These are phyloP conservation scores for Boletus tomentosulus DNA, from an alignment of 768 basidiomycete genomes.

Conservation along the genomic window DNA sequence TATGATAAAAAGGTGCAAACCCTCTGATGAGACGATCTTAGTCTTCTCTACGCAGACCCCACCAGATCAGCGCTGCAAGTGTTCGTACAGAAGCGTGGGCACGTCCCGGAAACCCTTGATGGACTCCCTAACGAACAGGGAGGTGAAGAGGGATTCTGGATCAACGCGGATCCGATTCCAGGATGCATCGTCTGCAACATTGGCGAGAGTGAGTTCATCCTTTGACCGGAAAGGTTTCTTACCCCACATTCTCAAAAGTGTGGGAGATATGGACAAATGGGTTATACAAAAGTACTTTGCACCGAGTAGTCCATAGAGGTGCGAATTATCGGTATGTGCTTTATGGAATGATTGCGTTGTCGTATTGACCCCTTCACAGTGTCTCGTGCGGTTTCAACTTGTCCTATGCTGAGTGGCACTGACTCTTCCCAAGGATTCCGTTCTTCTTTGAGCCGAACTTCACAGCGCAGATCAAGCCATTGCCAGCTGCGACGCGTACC, in stretches of 20 bases:
- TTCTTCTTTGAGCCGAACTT: conserved; percentile 96
- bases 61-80: conserved; percentile 82
- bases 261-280: conserved; percentile 93
- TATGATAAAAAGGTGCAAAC: background rate
- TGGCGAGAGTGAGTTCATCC: conserved; percentile 67
- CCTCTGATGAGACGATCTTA: conserved; percentile 29
- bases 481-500: conserved; percentile 54
- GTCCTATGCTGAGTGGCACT: background rate
- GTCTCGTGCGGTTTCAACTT: conserved; percentile 56
- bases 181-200: conserved; percentile 89
- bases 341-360: background rate
- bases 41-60: conserved; percentile 83
- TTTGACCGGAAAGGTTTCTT: background rate
- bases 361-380: conserved; percentile 34
- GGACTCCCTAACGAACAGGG: conserved; percentile 51
- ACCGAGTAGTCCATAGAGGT: conserved; percentile 77
- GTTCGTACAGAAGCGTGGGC: conserved; percentile 48
- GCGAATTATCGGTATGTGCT: conserved; percentile 54
- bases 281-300: conserved; percentile 83
- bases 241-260: conserved; percentile 44
- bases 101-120: conserved; percentile 24
- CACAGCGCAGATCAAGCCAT: conserved; percentile 60
- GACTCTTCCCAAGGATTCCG: conserved; percentile 54
- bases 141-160: conserved; percentile 64
- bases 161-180: conserved; percentile 78